Conservation (phyloP, 2,329 filamentous ascomycete genomes). For the Colletotrichum sp. region DNA sequence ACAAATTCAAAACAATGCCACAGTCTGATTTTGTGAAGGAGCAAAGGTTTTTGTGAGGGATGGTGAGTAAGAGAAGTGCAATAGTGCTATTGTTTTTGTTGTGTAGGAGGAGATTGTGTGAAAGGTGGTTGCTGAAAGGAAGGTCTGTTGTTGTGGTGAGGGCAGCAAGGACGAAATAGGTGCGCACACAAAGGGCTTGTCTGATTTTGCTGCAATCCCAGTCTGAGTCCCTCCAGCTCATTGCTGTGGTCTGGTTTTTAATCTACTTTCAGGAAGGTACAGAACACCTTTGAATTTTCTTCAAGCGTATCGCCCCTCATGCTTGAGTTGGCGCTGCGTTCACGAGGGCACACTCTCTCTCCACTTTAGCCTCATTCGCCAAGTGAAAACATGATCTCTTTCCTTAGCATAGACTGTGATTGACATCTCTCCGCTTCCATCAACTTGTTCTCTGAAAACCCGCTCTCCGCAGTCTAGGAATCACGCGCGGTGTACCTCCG, state of each 20-base stretch:
- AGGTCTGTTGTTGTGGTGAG: background rate
- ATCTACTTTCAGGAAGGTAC: background rate
- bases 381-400: background rate
- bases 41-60: background rate
- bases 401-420: fast-evolving
- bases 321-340: background rate
- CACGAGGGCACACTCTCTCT: background rate
- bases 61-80: background rate
- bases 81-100: background rate
- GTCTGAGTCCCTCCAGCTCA: background rate
- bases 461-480: fast-evolving
- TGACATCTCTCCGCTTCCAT: background rate
- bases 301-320: background rate
- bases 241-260: background rate
- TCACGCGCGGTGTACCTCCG: background rate
- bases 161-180: background rate
- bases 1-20: background rate
- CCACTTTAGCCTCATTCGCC: background rate
- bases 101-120: background rate
- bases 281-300: background rate
- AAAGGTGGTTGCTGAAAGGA: background rate
- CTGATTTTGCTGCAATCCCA: background rate
- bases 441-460: background rate
- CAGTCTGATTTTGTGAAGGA: background rate
- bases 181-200: background rate